A percentile compares a stretch with the other conserved stretches of the same genome.
These are phyloP conservation scores for Trametes gibbosa DNA, from an alignment of 768 basidiomycete genomes.

Conservation along the genomic window DNA sequence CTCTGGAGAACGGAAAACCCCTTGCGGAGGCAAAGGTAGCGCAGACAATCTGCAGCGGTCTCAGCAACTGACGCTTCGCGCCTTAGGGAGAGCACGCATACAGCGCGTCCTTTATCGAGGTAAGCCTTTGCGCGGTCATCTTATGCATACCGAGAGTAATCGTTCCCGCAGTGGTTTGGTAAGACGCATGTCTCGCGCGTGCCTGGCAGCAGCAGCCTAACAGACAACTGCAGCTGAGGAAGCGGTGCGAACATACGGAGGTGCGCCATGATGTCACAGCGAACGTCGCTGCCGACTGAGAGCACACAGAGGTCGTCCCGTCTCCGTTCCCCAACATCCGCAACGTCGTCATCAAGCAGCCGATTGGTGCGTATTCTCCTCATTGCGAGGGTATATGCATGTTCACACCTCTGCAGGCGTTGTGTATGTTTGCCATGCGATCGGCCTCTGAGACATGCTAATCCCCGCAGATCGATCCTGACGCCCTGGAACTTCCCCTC, in stretches of 20 bases:
- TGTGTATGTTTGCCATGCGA: constrained; percentile 36
- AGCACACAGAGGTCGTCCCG: constrained; percentile 71
- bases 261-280: constrained; percentile 35
- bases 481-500: constrained; percentile 96
- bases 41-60: too few relatives aligned
- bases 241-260: constrained; percentile 88
- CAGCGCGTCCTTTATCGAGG: constrained; percentile 82
- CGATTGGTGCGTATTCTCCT: constrained; percentile 55
- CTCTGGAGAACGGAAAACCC: constrained; percentile 94
- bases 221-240: constrained; percentile 66
- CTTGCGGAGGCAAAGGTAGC: constrained; percentile 75
- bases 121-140: constrained; percentile 34
- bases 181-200: constrained; percentile 8
- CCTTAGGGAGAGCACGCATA: constrained; percentile 78
- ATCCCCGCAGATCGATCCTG: constrained; percentile 57
- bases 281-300: too few relatives aligned
- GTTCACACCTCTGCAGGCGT: constrained; percentile 35
- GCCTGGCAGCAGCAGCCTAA: background rate
- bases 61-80: background rate
- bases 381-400: background rate
- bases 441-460: background rate
- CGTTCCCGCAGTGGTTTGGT: constrained; percentile 73
- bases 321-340: constrained; percentile 65
- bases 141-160: constrained; percentile 6
- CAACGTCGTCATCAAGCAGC: constrained; percentile 92